These are phyloP conservation scores for Nadsonia fulvescens DNA, from an alignment of 805 yeast genomes.

Conservation along the genomic window DNA sequence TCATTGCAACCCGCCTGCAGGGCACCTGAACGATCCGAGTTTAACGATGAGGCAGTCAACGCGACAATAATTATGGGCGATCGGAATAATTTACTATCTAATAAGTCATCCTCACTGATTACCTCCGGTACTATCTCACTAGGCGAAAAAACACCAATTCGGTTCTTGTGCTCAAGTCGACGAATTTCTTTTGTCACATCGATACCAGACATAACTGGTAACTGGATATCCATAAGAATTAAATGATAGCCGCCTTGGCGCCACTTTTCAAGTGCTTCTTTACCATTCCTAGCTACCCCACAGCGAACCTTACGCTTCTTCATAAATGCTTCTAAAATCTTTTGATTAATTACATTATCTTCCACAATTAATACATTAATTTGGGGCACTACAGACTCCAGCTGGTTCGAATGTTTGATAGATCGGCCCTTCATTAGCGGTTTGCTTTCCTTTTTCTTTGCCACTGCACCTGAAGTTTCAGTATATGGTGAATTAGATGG, in stretches of 20 bases:
- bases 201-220: conserved; percentile 90
- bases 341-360: conserved; percentile 87
- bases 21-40: conserved; percentile 76
- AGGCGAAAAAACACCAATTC: conserved; percentile 42
- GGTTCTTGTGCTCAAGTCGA: conserved; percentile 58
- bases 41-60: conserved; percentile 76
- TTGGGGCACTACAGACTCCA: conserved; percentile 58
- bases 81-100: conserved; percentile 48
- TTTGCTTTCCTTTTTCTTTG: not conserved
- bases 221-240: conserved; percentile 91
- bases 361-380: conserved; percentile 87
- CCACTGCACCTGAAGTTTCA: conserved; percentile 1
- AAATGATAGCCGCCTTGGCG: conserved; percentile 84
- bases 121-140: conserved; percentile 14
- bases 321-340: conserved; percentile 75
- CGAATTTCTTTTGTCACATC: conserved; percentile 90
- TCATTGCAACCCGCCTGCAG: conserved; percentile 96
- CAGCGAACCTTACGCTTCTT: conserved; percentile 71
- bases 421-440: conserved; percentile 1
- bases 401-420: conserved; percentile 2
- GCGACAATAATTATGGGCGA: conserved; percentile 98
- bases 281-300: conserved; percentile 80
- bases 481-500: conserved; percentile 1
- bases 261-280: conserved; percentile 92
- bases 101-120: conserved; percentile 24